Percentiles rank a stretch among this genome's conserved stretches.
These are phyloP conservation scores for Colletotrichum tofieldiae DNA, from an alignment of 2,329 filamentous ascomycete genomes.

Conservation along the genomic window DNA sequence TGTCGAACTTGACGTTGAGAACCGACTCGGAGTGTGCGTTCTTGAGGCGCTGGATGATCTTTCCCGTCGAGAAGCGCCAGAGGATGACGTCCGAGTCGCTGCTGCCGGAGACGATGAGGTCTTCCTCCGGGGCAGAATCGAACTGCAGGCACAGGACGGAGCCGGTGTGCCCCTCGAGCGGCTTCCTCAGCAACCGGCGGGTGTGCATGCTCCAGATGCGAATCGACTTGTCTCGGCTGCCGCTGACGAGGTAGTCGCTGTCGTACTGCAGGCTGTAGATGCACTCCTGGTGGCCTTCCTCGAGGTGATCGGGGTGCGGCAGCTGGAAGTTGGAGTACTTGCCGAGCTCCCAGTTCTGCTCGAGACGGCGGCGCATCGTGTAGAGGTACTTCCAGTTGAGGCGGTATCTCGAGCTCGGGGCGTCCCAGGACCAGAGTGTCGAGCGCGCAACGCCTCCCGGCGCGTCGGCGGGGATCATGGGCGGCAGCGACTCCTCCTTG, in stretches of 20 bases:
- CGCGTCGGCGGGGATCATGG: constrained; percentile 49
- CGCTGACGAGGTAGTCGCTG: constrained; percentile 89
- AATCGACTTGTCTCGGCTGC: constrained; percentile 89
- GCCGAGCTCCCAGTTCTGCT: constrained; percentile 92
- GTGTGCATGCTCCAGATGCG: constrained; percentile 93
- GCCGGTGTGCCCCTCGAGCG: constrained; percentile 82
- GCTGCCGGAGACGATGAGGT: constrained; percentile 95
- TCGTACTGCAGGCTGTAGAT: constrained; percentile 96
- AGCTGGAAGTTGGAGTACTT: constrained; percentile 90
- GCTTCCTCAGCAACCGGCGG: constrained; percentile 80
- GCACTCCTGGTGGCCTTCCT: constrained; percentile 91
- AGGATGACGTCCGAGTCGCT: constrained; percentile 93
- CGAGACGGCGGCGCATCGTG: constrained; percentile 85
- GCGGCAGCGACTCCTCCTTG: constrained; percentile 51
- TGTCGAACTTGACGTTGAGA: constrained; percentile 92
- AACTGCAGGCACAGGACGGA: constrained; percentile 97
- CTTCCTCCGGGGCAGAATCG: constrained; percentile 88
- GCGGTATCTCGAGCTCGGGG: constrained; percentile 66
- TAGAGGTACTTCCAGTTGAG: constrained; percentile 97
- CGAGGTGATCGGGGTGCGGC: constrained; percentile 83
- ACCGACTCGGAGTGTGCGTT: constrained; percentile 92
- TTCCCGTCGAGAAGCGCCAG: constrained; percentile 93
- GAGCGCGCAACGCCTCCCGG: constrained; percentile 58
- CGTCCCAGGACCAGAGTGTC: constrained; percentile 67
- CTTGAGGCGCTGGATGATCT: constrained; percentile 82